Base-by-base conservation (phyloP, 805 yeast genomes). In the Aciculoconidium aculeatum region DNA sequence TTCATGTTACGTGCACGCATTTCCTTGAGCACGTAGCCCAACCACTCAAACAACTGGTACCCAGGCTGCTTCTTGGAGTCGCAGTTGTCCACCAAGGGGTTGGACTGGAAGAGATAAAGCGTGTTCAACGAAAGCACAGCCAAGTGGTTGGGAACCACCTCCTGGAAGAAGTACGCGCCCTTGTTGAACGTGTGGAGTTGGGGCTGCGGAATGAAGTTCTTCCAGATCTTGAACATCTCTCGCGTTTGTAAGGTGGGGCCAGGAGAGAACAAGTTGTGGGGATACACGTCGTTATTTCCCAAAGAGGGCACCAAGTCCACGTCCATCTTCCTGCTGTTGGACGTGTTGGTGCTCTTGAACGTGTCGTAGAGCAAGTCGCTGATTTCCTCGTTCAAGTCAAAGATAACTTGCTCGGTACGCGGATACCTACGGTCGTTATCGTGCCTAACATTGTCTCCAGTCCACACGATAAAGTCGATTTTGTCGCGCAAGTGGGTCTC, bases 221-320 rank as follows among this genome's bases (percentile, higher is more conserved):
- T 61, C 94, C 95, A 85, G 28, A 84, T 76, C 36, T 68, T 70
- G 56, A 64, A 79, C 53, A 83, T 55, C 52, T 82, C 88, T 46
- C 92, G 62, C 0, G 94, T 85, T 51, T 84, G 94, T 36, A 81
- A 56, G n/a, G 94, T 82, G 10, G 95, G 95, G 0, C 95, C 95
- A 1, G 86, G 75, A 0, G 90, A 73, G 53, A 83, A 81, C 50
- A 85, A 59, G 48, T 85, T 85, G 57, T 85, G 95, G 1, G 95
- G 95, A 51, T 75, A 85, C 3, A 85, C 94, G 51, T 86, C 95
- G 48, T 85, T 85, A 49, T 85, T 85, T 2, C 95, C 95, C 22
- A 85, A 52, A 31, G 81, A 69, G 19, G 95, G 94, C 17, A 85
- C 59, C 8, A 82, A 63, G 20, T 49, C 55, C 8, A 51, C 70